Base-by-base conservation (phyloP, 371 early-diverging fungal species). In the Dinochytrium kinnereticum region DNA sequence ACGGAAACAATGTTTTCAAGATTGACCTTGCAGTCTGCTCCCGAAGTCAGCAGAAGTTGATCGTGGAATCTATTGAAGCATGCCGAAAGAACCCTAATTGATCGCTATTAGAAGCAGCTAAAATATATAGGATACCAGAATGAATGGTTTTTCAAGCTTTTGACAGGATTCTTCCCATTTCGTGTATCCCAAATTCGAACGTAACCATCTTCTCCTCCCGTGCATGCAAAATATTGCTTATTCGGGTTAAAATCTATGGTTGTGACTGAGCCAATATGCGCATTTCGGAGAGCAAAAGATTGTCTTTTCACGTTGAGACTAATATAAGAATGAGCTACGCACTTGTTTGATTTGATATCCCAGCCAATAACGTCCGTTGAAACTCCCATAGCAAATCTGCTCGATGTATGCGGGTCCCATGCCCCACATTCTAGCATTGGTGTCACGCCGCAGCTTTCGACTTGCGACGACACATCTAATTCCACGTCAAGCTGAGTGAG, bases 21-120 rank as follows among this genome's bases (percentile, higher is more conserved):
- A 71, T 93, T 92, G 1, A 97, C 97, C 39, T 87, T 83, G 59
- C 92, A 91, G 79, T 96, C 97, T 0, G 93, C 91, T 51, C 96
- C 85, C 0, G 93, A 90, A 0, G 93, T 89, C 40, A 97, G 82
- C 36, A 97, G 72, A 21, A 97, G 81, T 80, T 96, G 96, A 81
- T 97, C 98, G 77, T 96, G 94, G 69, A 89, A 90, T 30, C 84
- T 85, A 81, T 97, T 96, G 80, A 91, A 95, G 1, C 88, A 87
- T 21, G 95, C 91, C 10, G 87, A 84, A 90, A 92, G 93, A 13
- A 96, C 85, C 95, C 93, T 93, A 71, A 2, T 64, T 36, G n/a
- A n/a, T n/a, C n/a, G n/a, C n/a, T 30, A 28, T 19, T 17, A 21
- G 71, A 53, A 55, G 24, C 39, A 0, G 31, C 31, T 26, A 57